phyloP scores from a whole-genome alignment of 225 moss, liverwort and hornwort species.

The Lunularia cruciata region DNA sequence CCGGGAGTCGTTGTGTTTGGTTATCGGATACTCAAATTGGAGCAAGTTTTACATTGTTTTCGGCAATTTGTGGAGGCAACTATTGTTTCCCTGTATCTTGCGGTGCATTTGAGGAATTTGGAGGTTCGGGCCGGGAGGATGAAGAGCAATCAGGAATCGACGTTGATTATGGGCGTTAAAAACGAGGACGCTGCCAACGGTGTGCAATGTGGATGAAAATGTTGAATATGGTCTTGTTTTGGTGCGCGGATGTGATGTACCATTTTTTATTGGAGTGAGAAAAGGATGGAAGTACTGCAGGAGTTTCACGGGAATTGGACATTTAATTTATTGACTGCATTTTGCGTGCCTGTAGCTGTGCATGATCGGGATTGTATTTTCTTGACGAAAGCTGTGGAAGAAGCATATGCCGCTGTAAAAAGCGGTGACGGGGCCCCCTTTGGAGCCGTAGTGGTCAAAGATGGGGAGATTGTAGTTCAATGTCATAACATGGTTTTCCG shows the following conservation, averaged over 20 bases:
- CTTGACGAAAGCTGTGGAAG: conserved; percentile 86
- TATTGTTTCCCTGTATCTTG: too few relatives aligned
- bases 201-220: not conserved
- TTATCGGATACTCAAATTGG: too few relatives aligned
- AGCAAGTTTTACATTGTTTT: too few relatives aligned
- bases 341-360: conserved; percentile 55
- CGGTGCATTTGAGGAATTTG: too few relatives aligned
- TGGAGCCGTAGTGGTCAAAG: conserved; percentile 90
- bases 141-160: conserved; percentile 11
- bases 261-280: not conserved
- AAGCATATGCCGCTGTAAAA: conserved; percentile 86
- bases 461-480: conserved; percentile 74
- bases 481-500: conserved; percentile 96
- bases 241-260: too few relatives aligned
- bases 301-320: not conserved
- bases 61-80: too few relatives aligned
- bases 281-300: too few relatives aligned
- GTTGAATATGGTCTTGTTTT: too few relatives aligned
- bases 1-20: too few relatives aligned
- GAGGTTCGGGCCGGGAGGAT: not conserved
- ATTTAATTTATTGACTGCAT: not conserved
- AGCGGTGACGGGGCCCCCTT: conserved; percentile 94
- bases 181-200: conserved; percentile 1
- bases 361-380: conserved; percentile 78
- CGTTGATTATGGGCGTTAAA: not conserved